These are phyloP conservation scores for Didymella lethalis DNA, from an alignment of 2,329 filamentous ascomycete genomes.

Conservation along the genomic window DNA sequence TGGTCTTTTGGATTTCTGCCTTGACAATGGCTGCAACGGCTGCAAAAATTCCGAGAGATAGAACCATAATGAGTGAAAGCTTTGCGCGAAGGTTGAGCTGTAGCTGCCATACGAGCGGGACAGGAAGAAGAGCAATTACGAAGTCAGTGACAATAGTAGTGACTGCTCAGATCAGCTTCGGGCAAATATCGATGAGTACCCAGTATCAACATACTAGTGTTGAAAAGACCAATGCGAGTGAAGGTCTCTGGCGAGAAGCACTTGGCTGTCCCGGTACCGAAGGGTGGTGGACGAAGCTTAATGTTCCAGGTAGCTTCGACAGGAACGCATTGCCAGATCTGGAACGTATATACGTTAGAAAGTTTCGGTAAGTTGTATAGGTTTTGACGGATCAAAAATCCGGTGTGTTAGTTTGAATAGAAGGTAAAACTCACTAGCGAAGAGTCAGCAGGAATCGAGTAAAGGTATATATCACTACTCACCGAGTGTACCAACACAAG, in stretches of 20 bases:
- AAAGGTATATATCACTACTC: background rate
- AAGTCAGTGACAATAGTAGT: constrained; percentile 54
- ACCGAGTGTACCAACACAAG: constrained; percentile 54
- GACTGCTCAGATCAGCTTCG: constrained; percentile 26
- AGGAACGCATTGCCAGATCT: constrained; percentile 58
- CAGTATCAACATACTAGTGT: constrained; percentile 47
- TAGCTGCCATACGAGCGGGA: constrained; percentile 55
- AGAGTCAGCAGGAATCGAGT: background rate
- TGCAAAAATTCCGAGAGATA: constrained; percentile 53
- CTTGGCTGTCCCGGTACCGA: constrained; percentile 45
- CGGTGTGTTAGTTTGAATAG: background rate
- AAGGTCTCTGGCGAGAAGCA: constrained; percentile 56
- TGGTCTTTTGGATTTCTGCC: constrained; percentile 48
- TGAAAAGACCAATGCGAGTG: constrained; percentile 56
- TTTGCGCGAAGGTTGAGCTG: constrained; percentile 55
- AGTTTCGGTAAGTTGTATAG: background rate
- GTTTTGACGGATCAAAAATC: background rate
- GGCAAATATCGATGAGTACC: background rate
- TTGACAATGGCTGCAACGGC: constrained; percentile 56
- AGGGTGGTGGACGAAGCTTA: constrained; percentile 41
- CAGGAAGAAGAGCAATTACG: constrained; percentile 53
- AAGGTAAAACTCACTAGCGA: background rate
- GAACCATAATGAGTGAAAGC: constrained; percentile 47
- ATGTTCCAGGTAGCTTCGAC: constrained; percentile 57
- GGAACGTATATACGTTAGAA: background rate